phyloP scores from a whole-genome alignment of 495 filamentous ascomycete genomes.

The Aspergillus sclerotioniger region DNA sequence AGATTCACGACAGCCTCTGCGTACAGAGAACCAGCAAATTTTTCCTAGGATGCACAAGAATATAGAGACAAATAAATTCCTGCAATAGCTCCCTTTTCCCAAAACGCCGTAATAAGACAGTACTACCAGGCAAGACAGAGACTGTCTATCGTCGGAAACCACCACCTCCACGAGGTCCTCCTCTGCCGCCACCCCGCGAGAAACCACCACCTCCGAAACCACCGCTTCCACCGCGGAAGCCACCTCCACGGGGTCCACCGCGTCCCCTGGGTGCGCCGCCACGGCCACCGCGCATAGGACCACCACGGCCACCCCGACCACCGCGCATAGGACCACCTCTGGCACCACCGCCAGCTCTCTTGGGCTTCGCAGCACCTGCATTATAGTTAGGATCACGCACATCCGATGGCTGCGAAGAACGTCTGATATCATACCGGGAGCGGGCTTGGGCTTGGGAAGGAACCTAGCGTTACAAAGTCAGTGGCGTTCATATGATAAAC shows the following conservation, averaged over 20 bases:
- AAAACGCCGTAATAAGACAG: conserved; percentile 52
- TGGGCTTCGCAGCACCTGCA: conserved; percentile 55
- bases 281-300: conserved; percentile 40
- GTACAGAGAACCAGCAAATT: conserved; percentile 30
- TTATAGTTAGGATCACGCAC: conserved; percentile 17
- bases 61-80: conserved; percentile 39
- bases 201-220: conserved; percentile 36
- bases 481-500: neutral
- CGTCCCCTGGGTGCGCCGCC: conserved; percentile 45
- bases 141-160: conserved; percentile 37
- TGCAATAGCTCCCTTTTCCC: conserved; percentile 50
- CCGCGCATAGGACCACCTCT: conserved; percentile 44
- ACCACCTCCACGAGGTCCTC: conserved; percentile 32
- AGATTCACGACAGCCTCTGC: conserved; percentile 39
- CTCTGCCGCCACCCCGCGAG: conserved; percentile 33
- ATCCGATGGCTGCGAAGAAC: conserved; percentile 6
- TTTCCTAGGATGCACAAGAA: conserved; percentile 40
- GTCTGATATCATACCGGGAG: conserved; percentile 57
- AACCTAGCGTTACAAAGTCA: conserved; percentile 53
- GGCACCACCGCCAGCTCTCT: conserved; percentile 55
- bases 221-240: conserved; percentile 35
- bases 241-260: conserved; percentile 35
- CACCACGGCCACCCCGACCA: conserved; percentile 44
- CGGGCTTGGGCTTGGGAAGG: conserved; percentile 89
- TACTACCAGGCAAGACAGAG: conserved; percentile 30